Conservation (phyloP, 2,329 filamentous ascomycete genomes). For the Hirsutella minnesotensis region DNA sequence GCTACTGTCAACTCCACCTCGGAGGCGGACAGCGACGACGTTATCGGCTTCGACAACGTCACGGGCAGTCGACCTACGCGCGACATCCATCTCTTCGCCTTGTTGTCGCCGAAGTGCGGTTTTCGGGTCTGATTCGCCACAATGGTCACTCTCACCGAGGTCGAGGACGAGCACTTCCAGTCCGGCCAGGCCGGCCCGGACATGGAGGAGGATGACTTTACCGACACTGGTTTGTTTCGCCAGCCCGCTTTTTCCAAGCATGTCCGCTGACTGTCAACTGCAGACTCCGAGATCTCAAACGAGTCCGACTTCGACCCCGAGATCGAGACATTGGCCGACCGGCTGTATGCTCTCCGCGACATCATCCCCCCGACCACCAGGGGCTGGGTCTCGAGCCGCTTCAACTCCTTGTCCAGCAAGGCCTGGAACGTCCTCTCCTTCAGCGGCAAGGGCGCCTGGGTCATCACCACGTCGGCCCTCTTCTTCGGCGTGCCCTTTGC, state of each 20-base stretch:
- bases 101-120: background rate
- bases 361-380: conserved; percentile 65
- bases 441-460: conserved; percentile 80
- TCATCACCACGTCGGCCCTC: conserved; percentile 79
- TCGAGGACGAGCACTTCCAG: conserved; percentile 91
- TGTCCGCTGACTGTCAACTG: conserved; percentile 1
- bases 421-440: conserved; percentile 50
- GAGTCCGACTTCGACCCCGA: conserved; percentile 57
- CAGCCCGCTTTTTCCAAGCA: background rate
- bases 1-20: no score
- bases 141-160: conserved; percentile 96
- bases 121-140: conserved; percentile 21
- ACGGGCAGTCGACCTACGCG: no score
- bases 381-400: conserved; percentile 51
- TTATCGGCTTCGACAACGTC: no score
- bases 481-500: conserved; percentile 89
- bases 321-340: conserved; percentile 51
- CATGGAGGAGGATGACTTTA: conserved; percentile 86
- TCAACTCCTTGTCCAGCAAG: conserved; percentile 38
- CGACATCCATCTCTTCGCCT: background rate
- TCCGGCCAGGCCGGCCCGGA: conserved; percentile 56
- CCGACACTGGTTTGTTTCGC: conserved; percentile 65
- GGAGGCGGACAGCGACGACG: no score
- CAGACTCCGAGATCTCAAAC: conserved; percentile 76
- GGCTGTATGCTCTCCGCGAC: conserved; percentile 61